phyloP scores from a whole-genome alignment of 495 filamentous ascomycete species.

The Xylaria intraflava region DNA sequence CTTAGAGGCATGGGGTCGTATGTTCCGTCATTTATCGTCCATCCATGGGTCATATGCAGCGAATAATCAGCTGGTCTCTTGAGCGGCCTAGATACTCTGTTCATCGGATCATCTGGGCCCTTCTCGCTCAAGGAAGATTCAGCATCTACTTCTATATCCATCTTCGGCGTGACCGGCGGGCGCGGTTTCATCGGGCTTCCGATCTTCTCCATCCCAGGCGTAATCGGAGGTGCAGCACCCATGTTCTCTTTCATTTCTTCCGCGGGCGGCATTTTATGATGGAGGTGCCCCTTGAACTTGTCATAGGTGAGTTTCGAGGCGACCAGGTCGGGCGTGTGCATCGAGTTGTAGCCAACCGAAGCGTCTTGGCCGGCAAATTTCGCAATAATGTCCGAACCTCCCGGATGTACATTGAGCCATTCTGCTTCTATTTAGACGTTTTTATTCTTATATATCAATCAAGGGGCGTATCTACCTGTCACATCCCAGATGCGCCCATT shows the following conservation, averaged over 20 bases:
- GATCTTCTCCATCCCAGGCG: too few species aligned
- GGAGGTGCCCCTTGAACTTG: too few species aligned
- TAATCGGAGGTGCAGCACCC: too few species aligned
- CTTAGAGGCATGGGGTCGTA: slow-evolving; percentile 11
- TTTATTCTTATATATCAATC: not conserved
- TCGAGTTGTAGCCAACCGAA: not conserved
- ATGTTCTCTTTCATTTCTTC: too few species aligned
- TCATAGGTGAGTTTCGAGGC: too few species aligned
- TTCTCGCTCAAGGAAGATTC: not conserved
- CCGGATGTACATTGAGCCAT: not conserved
- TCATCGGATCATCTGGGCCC: not conserved
- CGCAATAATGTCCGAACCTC: not conserved
- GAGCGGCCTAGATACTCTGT: not conserved
- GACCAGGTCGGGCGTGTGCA: not conserved
- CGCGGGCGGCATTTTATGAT: too few species aligned
- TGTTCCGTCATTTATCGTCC: slow-evolving; percentile 23
- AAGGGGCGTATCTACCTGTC: not conserved
- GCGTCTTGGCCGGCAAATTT: not conserved
- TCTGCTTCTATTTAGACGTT: not conserved
- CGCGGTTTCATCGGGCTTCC: not conserved
- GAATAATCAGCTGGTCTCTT: slow-evolving; percentile 2
- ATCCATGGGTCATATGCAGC: slow-evolving; percentile 14
- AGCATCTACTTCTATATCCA: not conserved
- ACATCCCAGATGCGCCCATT: not conserved
- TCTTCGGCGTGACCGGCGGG: not conserved